Conservation (phyloP, 768 basidiomycete species). For the Agrocybe pediades region DNA sequence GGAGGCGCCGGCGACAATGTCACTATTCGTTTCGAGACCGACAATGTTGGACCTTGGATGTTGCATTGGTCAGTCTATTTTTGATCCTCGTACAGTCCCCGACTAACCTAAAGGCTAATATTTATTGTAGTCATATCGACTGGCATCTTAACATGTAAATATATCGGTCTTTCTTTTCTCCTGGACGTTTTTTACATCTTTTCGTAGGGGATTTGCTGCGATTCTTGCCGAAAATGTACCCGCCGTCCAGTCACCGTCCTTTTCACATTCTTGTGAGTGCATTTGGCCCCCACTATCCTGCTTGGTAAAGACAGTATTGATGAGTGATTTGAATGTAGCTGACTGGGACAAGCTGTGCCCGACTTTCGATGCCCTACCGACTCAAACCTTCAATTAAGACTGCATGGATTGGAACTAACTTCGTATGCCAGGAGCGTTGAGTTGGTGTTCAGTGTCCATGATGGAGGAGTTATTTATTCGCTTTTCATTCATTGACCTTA, state of each 20-base stretch:
- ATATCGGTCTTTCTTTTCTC: not conserved
- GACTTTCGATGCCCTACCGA: not conserved
- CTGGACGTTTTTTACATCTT: not conserved
- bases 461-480: not conserved
- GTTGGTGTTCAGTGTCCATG: too few relatives aligned
- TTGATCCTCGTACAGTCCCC: not conserved
- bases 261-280: not conserved
- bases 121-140: not conserved
- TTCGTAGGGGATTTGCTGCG: not conserved
- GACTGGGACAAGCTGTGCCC: not conserved
- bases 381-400: not conserved
- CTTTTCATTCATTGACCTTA: not conserved
- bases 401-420: too few relatives aligned
- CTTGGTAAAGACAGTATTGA: not conserved
- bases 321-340: not conserved
- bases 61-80: conserved; percentile 26
- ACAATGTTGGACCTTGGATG: conserved; percentile 65
- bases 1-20: conserved; percentile 37
- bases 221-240: not conserved
- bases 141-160: not conserved
- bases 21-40: conserved; percentile 58
- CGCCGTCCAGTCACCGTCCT: not conserved
- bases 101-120: not conserved
- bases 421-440: not conserved
- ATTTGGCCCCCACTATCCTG: not conserved